Evolutionary conservation across 192 early-diverging fungal genomes (phyloP).

Genomic region (Rhizoclosmatium sp.): DNA sequence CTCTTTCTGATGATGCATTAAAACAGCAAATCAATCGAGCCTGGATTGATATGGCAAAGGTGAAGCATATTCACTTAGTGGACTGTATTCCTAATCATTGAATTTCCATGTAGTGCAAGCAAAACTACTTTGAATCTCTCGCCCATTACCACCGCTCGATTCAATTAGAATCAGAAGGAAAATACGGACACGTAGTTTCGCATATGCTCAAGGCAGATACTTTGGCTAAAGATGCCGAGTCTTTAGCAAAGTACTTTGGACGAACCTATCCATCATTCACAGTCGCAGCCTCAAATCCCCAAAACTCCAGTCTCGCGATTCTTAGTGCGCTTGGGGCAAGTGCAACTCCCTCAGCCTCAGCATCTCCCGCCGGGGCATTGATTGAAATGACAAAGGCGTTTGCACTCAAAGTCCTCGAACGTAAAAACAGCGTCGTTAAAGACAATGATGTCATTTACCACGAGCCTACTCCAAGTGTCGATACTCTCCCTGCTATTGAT

Average conservation of each 20-base stretch:
- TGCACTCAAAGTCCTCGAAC: slow-evolving; percentile 72
- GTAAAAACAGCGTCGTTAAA: slow-evolving; percentile 69
- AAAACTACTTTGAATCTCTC: slow-evolving; percentile 84
- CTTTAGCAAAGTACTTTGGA: slow-evolving; percentile 75
- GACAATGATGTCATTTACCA: slow-evolving; percentile 99
- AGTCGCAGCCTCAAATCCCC: slow-evolving; percentile 55
- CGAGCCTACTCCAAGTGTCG: slow-evolving; percentile 80
- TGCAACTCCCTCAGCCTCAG: not conserved
- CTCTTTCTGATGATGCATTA: slow-evolving; percentile 67
- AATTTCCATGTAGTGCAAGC: slow-evolving; percentile 73
- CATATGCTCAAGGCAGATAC: slow-evolving; percentile 80
- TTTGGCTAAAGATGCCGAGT: slow-evolving; percentile 85
- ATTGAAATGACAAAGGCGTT: slow-evolving; percentile 77
- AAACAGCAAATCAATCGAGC: slow-evolving; percentile 78
- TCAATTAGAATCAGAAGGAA: slow-evolving; percentile 75
- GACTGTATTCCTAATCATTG: not conserved
- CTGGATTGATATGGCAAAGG: slow-evolving; percentile 84
- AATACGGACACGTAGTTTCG: slow-evolving; percentile 87
- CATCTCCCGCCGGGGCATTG: slow-evolving; percentile 65
- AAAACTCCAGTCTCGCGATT: slow-evolving; percentile 31
- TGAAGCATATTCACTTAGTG: slow-evolving; percentile 33
- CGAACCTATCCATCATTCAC: slow-evolving; percentile 63
- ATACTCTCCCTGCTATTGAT: slow-evolving; percentile 81
- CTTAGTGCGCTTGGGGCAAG: slow-evolving; percentile 23
- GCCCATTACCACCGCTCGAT: slow-evolving; percentile 87